These are phyloP conservation scores for Chiua virens DNA, from an alignment of 768 basidiomycete species.

Conservation along the genomic window DNA sequence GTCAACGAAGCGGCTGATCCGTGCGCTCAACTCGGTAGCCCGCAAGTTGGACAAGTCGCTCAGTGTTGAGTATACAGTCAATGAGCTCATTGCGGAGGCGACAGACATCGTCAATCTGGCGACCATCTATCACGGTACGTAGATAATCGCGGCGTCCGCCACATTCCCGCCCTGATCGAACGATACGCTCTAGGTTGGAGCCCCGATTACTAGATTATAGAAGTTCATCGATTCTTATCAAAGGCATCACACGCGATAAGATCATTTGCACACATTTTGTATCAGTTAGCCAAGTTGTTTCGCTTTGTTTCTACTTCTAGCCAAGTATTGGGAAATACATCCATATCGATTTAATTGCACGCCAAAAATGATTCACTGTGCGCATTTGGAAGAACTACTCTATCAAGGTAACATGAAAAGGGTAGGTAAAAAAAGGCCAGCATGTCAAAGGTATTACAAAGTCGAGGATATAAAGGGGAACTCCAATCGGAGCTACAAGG, in stretches of 20 bases:
- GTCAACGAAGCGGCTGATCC: constrained; percentile 88
- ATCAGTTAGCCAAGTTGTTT: constrained; percentile 1
- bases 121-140: constrained; percentile 73
- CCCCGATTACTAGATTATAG: constrained; percentile 37
- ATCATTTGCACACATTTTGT: not conserved
- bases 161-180: constrained; percentile 1
- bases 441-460: constrained; percentile 32
- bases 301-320: constrained; percentile 6
- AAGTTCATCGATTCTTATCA: not conserved
- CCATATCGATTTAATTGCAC: constrained; percentile 12
- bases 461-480: constrained; percentile 26
- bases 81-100: constrained; percentile 88
- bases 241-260: not conserved
- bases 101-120: constrained; percentile 75
- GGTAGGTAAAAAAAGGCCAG: constrained; percentile 9
- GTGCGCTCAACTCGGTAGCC: constrained; percentile 77
- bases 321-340: constrained; percentile 7
- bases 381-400: constrained; percentile 22
- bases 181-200: constrained; percentile 38
- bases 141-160: not conserved
- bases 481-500: constrained; percentile 11
- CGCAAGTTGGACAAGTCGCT: constrained; percentile 82
- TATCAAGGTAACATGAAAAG: constrained; percentile 20
- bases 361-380: constrained; percentile 7
- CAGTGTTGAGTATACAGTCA: constrained; percentile 92